Percentiles rank a stretch among this genome's conserved stretches.
phyloP scores from a whole-genome alignment of 2,329 filamentous ascomycete genomes.

The Trichoderma cornu-damae region DNA sequence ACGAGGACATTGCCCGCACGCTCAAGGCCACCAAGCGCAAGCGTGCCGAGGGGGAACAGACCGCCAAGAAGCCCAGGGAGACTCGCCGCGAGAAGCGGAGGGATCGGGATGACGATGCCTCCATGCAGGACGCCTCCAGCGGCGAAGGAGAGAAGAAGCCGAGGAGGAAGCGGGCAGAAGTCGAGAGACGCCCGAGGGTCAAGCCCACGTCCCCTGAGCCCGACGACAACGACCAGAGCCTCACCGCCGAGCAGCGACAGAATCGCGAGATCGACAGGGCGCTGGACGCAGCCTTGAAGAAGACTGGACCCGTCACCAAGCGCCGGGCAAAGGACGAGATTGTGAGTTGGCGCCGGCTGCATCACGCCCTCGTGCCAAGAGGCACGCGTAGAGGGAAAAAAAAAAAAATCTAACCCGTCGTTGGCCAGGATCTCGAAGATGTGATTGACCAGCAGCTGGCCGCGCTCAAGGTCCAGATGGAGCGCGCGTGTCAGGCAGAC shows the following conservation, averaged over 20 bases:
- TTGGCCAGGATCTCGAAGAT: conserved; percentile 72
- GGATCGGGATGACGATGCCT: conserved; percentile 46
- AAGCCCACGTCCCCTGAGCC: conserved; percentile 48
- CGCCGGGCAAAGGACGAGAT: conserved; percentile 82
- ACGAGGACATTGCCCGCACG: conserved; percentile 59
- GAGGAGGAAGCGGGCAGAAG: conserved; percentile 45
- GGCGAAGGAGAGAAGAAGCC: conserved; percentile 41
- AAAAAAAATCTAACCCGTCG: background rate
- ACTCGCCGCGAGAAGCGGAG: conserved; percentile 62
- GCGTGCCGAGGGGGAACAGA: conserved; percentile 54
- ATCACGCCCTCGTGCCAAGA: background rate
- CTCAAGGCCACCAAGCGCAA: conserved; percentile 62
- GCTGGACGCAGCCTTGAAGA: conserved; percentile 84
- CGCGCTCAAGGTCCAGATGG: conserved; percentile 83
- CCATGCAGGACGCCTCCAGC: conserved; percentile 43
- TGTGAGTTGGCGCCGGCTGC: conserved; percentile 51
- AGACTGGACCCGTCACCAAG: conserved; percentile 54
- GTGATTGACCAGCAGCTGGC: conserved; percentile 88
- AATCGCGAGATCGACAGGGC: conserved; percentile 78
- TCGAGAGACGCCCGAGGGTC: conserved; percentile 45
- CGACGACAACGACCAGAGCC: conserved; percentile 69
- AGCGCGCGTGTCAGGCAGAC: conserved; percentile 80
- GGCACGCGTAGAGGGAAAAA: background rate
- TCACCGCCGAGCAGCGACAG: conserved; percentile 80
- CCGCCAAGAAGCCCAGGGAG: conserved; percentile 68